Base-by-base conservation (phyloP, 306 rosid species). In the Medicago truncatula region DNA sequence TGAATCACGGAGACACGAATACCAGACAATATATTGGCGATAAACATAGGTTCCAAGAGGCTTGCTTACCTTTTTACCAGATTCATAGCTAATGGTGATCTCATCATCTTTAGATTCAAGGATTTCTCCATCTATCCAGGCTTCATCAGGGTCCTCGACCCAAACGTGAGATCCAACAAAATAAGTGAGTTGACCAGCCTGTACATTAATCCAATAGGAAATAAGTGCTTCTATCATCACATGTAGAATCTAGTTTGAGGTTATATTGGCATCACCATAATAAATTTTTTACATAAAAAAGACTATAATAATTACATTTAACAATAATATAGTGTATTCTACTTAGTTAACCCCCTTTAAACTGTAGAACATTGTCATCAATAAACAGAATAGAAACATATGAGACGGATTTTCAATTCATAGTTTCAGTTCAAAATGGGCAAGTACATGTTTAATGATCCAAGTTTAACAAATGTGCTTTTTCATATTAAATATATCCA, bases 101-200 rank as follows among this genome's bases (percentile, higher is more conserved):
- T 86, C 87, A 17, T 80, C 76, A 15, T 69, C 85, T 15, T 84
- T 71, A 79, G 82, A 78, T 81, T 87, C 90, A 16, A 83, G 68
- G 11, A 95, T 82, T 85, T 95, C 96, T 66, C 91, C 99, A 70
- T 89, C 97, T 69, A 87, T 11, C 97, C 99, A 95, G 39, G 99
- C 87, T 80, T 50, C 44, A 69, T 87, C 93, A 49, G 87, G 83
- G 83, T 95, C 96, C 88, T 90, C 93, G 40, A 89, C 75, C 95
- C 93, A 95, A 75, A 92, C 80, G 58, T 71, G 86, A 65, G 96
- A 84, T 68, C 97, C 98, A 75, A 89, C 86, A 8, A 49, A 80
- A 49, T 74, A 85, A 72, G 46, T 90, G 44, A 80, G 82, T 74
- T 88, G 85, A 75, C 78, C 71, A 73, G 87, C 86, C 98, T 95